Evolutionary conservation across 352 stramenopile species (phyloP), one percentile per base, ranked within the genome.

Genomic region (Pythium biforme): DNA sequence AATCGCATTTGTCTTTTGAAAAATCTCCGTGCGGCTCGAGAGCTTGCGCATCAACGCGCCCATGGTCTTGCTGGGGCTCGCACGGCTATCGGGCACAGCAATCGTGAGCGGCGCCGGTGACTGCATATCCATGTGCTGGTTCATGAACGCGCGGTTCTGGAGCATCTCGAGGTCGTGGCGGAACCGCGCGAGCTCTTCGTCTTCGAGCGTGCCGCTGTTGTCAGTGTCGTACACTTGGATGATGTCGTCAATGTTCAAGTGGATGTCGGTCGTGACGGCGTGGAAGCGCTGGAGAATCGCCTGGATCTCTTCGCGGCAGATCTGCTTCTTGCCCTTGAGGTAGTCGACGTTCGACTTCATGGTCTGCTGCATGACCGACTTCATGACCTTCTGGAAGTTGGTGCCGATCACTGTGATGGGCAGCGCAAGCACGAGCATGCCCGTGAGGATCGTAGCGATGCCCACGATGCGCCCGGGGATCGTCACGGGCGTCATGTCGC

Each of bases 391-490:
- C 60, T 92, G 83, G 59, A 92, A 92, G 46, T 92, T 92, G 15
- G 79, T 89, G 23, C 88, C 90, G 48, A 97, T 93, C n/a, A 96
- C 88, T 3, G 86, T 92, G 66, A 97, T 94, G 0, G 89, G 89
- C 48, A 97, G 53, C n/a, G 89, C 89, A 2, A 97, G 69, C 45
- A 95, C 82, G 14, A 97, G 73, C 74, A 96, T 92, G 17, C 89
- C 89, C 11, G 75, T 90, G 39, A 97, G 70, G 27, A 95, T 80
- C 9, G 75, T 86, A 29, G 75, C 69, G 22, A 77, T 79, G 43
- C 86, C 88, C 8, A 97, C 68, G 17, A 96, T 55, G 48, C 91
- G 88, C 6, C 89, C 89, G 4, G 64, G 20, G 26, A 81, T 69
- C 12, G 87, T 94, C 61, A 92, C 83, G 3, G 89, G 89, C 3